phyloP scores from a whole-genome alignment of 805 yeast species.

The Pichia heedii region DNA sequence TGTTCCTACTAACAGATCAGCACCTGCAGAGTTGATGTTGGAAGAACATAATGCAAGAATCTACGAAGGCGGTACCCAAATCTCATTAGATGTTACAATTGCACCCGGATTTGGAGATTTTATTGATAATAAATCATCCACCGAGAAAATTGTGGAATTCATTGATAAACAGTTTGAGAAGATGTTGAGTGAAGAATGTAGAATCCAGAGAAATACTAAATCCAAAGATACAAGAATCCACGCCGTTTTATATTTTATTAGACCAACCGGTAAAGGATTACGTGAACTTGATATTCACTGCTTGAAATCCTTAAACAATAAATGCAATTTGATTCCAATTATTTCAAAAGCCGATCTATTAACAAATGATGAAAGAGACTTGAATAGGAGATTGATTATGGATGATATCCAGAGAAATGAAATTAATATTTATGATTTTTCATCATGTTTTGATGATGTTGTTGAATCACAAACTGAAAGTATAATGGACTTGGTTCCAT shows the following conservation, averaged over 20 bases:
- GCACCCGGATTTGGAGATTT: constrained; percentile 69
- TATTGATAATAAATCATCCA: constrained; percentile 52
- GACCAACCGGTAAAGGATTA: constrained; percentile 59
- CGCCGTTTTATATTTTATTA: constrained; percentile 74
- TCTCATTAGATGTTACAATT: constrained; percentile 53
- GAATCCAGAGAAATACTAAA: constrained; percentile 32
- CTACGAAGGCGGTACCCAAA: constrained; percentile 37
- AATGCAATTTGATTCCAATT: constrained; percentile 77
- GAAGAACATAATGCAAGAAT: constrained; percentile 29
- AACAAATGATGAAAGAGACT: constrained; percentile 40
- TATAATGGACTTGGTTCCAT: constrained; percentile 47
- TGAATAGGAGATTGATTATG: constrained; percentile 38
- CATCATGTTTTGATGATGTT: constrained; percentile 25
- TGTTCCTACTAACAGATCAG: constrained; percentile 35
- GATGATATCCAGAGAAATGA: constrained; percentile 28
- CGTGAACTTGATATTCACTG: constrained; percentile 61
- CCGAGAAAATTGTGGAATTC: constrained; percentile 52
- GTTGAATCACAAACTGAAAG: constrained; percentile 16
- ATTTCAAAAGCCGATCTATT: constrained; percentile 73
- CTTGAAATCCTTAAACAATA: constrained; percentile 54
- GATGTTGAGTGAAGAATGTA: constrained; percentile 69
- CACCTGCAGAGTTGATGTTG: constrained; percentile 19
- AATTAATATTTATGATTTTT: constrained; percentile 24
- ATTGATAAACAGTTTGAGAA: constrained; percentile 69
- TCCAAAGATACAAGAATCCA: constrained; percentile 67